phyloP scores from a whole-genome alignment of 225 moss, liverwort and hornwort species.

The Takakia lepidozioides region DNA sequence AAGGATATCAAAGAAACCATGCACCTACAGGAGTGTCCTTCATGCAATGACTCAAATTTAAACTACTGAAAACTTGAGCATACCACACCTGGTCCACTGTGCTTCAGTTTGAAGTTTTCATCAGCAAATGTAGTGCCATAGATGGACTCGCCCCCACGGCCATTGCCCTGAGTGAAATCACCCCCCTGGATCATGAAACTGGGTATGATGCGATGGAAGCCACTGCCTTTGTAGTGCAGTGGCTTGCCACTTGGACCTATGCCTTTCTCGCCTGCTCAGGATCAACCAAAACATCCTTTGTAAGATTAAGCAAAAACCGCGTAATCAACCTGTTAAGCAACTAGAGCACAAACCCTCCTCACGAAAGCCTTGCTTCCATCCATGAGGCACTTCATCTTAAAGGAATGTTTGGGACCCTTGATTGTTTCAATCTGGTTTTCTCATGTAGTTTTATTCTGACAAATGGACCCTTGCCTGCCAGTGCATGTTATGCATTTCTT shows the following conservation, averaged over 20 bases:
- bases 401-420: not conserved
- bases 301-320: not conserved
- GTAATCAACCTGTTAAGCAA: not conserved
- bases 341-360: not conserved
- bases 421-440: too few species aligned
- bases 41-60: too few species aligned
- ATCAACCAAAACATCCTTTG: not conserved
- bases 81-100: slow-evolving; percentile 57
- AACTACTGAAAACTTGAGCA: too few species aligned
- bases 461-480: too few species aligned
- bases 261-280: slow-evolving; percentile 55
- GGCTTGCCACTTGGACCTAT: slow-evolving; percentile 52
- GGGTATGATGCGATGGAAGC: slow-evolving; percentile 89
- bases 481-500: too few species aligned
- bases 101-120: slow-evolving; percentile 90
- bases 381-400: not conserved
- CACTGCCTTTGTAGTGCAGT: slow-evolving; percentile 75
- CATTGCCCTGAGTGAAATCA: slow-evolving; percentile 81
- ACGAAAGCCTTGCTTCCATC: not conserved
- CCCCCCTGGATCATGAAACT: slow-evolving; percentile 98
- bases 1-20: too few species aligned
- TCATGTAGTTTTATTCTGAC: too few species aligned
- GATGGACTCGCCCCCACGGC: slow-evolving; percentile 86
- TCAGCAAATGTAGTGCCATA: slow-evolving; percentile 86
- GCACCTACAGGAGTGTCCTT: too few species aligned